Base-by-base conservation (phyloP, 345 rosid genomes). In the Eucalyptus victrix region DNA sequence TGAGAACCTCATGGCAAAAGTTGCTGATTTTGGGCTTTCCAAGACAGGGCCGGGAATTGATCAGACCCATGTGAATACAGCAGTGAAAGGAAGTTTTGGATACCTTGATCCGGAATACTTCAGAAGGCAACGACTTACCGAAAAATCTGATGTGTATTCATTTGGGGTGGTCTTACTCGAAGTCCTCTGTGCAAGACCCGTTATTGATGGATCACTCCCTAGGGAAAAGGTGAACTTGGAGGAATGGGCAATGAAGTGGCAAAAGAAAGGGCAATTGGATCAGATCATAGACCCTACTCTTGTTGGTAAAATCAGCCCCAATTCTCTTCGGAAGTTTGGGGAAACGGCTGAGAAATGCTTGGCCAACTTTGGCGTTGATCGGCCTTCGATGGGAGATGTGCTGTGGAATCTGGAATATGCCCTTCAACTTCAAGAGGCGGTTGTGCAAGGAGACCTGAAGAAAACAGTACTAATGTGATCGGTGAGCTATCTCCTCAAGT, bases 201-300 rank as follows among this genome's bases (percentile, higher is more conserved):
- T 97, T 81, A 96, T 96, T 91, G 97, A 96, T 91, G 97, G 97
- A 2, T 89, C 99, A 18, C 97, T 95, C 80, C 95, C 98, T 5
- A 91, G 99, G 93, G 99, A 97, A 86, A 96, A 91, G 97, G 98
- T 97, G 90, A 97, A 97, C 92, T 93, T 97, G 69, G 98, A 98
- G 9, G 99, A 96, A 88, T 96, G 99, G 99, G 98, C 96, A 56
- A 96, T 97, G 97, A 94, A 95, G 90, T 96, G 98, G 98, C 97
- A 96, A 91, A 95, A 94, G 93, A 96, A 88, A 89, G 97, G 98
- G 89, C 95, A 96, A 91, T 90, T 96, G 91, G 97, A 95, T n/a
- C 95, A 96, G 86, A 92, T 97, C 88, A 96, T 96, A 21, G 98
- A 97, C 89, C 88, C 93, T 34, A 90, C 93, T 1, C 94, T 96